A percentile compares a stretch with the other conserved stretches of the same genome.
Conservation (phyloP, 208 protist species). For the Leishmania mexicana region DNA sequence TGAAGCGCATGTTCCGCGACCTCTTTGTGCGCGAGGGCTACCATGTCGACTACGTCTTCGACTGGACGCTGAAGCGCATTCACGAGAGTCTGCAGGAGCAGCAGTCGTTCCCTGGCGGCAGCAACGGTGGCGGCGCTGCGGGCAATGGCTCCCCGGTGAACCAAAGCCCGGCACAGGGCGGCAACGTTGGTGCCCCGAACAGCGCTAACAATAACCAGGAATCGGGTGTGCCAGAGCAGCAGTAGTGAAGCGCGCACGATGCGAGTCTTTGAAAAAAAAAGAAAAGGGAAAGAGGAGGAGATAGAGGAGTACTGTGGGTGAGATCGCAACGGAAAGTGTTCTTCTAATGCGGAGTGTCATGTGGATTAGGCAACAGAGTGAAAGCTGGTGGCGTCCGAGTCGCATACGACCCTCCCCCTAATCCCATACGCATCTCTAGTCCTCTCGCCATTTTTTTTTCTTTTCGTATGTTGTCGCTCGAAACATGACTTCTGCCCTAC, state of each 20-base stretch:
- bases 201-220: slow-evolving; percentile 30
- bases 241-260: slow-evolving; percentile 2
- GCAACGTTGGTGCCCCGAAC: slow-evolving; percentile 19
- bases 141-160: slow-evolving; percentile 28
- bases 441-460: not conserved
- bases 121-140: slow-evolving; percentile 14
- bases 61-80: slow-evolving; percentile 96
- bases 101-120: slow-evolving; percentile 27
- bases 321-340: not conserved
- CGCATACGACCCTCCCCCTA: not conserved
- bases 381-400: not conserved
- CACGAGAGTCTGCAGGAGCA: slow-evolving; percentile 68
- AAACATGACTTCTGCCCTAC: not conserved
- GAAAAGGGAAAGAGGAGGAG: not conserved
- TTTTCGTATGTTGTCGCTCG: not conserved
- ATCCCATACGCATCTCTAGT: not conserved
- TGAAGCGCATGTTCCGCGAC: slow-evolving; percentile 98
- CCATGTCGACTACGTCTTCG: slow-evolving; percentile 98
- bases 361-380: not conserved
- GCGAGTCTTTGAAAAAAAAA: not conserved
- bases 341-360: not conserved
- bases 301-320: not conserved
- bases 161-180: slow-evolving; percentile 21
- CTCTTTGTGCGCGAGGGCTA: slow-evolving; percentile 98
- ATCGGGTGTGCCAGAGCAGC: slow-evolving; percentile 19